These are phyloP conservation scores for Royoungia palumana DNA, from an alignment of 768 basidiomycete genomes.

Conservation along the genomic window DNA sequence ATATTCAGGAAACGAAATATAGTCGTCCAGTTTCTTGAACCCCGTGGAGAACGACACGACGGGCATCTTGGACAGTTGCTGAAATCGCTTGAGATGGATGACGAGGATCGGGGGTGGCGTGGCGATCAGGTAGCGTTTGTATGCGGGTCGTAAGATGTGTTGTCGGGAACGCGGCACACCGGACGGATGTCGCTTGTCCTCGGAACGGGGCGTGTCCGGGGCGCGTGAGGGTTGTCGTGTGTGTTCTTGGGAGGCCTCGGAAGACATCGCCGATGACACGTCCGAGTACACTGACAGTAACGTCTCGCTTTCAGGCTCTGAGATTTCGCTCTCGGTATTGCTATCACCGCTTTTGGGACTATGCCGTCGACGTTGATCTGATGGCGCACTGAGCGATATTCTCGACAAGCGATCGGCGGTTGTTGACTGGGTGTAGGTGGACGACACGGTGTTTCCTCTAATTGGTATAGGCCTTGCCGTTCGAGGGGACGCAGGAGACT, in stretches of 20 bases:
- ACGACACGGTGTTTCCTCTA: conserved; percentile 8
- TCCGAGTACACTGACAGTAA: conserved; percentile 32
- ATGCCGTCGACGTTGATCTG: conserved; percentile 17
- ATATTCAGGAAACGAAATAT: conserved; percentile 82
- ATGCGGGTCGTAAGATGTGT: conserved; percentile 76
- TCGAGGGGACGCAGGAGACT: conserved; percentile 31
- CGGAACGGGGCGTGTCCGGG: conserved; percentile 19
- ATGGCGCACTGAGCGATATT: conserved; percentile 31
- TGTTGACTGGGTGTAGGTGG: conserved; percentile 3
- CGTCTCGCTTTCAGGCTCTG: conserved; percentile 35
- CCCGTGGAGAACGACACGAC: conserved; percentile 62
- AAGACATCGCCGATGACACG: conserved; percentile 32
- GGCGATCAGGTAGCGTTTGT: conserved; percentile 92
- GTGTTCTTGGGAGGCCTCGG: conserved; percentile 30
- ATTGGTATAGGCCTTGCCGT: conserved; percentile 17
- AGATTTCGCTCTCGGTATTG: conserved; percentile 30
- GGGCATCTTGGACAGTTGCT: conserved; percentile 69
- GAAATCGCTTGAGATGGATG: conserved; percentile 92
- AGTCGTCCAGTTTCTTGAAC: conserved; percentile 91
- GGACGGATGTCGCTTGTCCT: conserved; percentile 33
- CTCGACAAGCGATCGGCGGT: conserved; percentile 19
- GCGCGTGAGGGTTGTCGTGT: conserved; percentile 14
- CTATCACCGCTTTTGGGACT: conserved; percentile 23
- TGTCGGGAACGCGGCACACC: conserved; percentile 47
- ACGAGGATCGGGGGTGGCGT: conserved; percentile 84